A percentile compares a stretch with the other conserved stretches of the same genome.
Evolutionary conservation across 2,329 filamentous ascomycete genomes (phyloP).

Genomic region (Cladosporium colombiae): DNA sequence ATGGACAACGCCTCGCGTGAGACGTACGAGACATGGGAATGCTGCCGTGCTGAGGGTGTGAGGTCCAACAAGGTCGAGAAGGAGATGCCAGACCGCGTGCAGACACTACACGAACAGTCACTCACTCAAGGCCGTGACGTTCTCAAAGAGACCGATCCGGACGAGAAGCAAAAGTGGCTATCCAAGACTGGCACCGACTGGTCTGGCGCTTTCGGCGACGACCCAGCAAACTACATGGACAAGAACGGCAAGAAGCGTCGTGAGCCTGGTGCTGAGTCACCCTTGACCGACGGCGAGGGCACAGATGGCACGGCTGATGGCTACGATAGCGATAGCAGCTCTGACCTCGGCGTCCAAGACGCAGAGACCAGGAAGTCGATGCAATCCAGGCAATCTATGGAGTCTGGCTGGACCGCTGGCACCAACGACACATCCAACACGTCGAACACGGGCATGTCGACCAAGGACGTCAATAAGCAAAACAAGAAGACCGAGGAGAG

Average conservation of each 20-base stretch:
- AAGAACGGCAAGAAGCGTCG: constrained; percentile 54
- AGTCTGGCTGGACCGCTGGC: constrained; percentile 37
- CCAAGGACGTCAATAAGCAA: constrained; percentile 64
- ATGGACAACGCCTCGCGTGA: constrained; percentile 86
- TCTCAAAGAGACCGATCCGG: constrained; percentile 68
- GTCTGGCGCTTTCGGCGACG: constrained; percentile 80
- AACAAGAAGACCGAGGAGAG: constrained; percentile 74
- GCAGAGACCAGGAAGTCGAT: constrained; percentile 39
- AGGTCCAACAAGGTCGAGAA: constrained; percentile 68
- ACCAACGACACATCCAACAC: constrained; percentile 28
- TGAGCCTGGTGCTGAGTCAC: constrained; percentile 57
- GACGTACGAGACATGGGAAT: constrained; percentile 93
- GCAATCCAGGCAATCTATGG: constrained; percentile 29
- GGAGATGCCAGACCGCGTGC: constrained; percentile 71
- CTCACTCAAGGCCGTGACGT: constrained; percentile 79
- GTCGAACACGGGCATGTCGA: constrained; percentile 24
- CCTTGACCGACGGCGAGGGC: constrained; percentile 48
- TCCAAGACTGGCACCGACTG: constrained; percentile 79
- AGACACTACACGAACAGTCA: constrained; percentile 78
- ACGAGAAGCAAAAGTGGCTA: constrained; percentile 77
- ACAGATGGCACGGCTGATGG: constrained; percentile 42
- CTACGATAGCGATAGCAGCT: constrained; percentile 42
- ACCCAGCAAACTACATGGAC: constrained; percentile 65
- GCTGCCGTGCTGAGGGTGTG: constrained; percentile 84
- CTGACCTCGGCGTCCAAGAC: constrained; percentile 63